Conservation (phyloP, 2,329 filamentous ascomycete genomes). For the Aspergillus sp. region DNA sequence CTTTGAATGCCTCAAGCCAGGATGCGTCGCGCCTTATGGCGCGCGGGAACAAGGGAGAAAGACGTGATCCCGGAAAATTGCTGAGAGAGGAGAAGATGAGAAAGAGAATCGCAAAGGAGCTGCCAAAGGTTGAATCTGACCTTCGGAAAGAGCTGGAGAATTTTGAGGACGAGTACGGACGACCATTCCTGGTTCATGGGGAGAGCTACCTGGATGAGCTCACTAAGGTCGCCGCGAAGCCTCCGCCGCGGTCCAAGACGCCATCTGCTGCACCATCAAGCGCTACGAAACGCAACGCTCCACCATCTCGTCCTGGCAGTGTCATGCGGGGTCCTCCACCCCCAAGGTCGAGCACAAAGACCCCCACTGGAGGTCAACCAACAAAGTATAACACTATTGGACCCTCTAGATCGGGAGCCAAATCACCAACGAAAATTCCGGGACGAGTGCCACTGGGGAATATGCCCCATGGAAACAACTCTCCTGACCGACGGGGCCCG, state of each 20-base stretch:
- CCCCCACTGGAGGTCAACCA: constrained; percentile 44
- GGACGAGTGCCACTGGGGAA: constrained; percentile 47
- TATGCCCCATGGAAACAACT: constrained; percentile 63
- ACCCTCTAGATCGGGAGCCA: constrained; percentile 31
- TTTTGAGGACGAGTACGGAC: constrained; percentile 93
- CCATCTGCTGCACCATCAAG: constrained; percentile 35
- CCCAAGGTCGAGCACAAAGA: constrained; percentile 47
- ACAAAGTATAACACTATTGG: constrained; percentile 41
- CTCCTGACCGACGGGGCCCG: constrained; percentile 68
- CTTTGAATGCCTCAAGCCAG: constrained; percentile 85
- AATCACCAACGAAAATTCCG: constrained; percentile 51
- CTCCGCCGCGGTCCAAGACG: constrained; percentile 54
- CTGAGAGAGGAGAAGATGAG: constrained; percentile 97
- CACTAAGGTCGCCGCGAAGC: constrained; percentile 67
- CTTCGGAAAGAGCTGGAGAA: constrained; percentile 75
- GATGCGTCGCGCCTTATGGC: constrained; percentile 92
- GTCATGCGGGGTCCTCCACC: constrained; percentile 36
- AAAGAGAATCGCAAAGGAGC: constrained; percentile 92
- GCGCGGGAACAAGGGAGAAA: constrained; percentile 89
- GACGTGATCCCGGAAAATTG: constrained; percentile 89
- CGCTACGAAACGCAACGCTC: constrained; percentile 14
- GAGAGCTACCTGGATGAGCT: constrained; percentile 86
- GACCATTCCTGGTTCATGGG: constrained; percentile 89
- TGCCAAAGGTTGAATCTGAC: constrained; percentile 88
- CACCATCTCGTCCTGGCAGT: constrained; percentile 33